Evolutionary conservation across 495 filamentous ascomycete genomes (phyloP), one percentile per base, ranked within the genome.

Genomic region (Cairneyella variabilis): DNA sequence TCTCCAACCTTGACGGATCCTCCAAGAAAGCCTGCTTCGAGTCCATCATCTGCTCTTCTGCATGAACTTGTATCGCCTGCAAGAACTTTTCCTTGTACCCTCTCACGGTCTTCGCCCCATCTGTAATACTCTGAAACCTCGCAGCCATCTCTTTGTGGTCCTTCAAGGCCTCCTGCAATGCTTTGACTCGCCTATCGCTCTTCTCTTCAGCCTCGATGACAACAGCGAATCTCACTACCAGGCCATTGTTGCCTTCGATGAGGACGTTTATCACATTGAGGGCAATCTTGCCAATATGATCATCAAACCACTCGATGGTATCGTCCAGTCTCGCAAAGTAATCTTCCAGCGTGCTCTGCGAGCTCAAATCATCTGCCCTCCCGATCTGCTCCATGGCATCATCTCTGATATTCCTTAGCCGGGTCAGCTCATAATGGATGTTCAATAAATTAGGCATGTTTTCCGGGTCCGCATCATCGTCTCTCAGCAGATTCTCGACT

Each of bases 11-110:
- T n/a, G 87, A 80, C 0, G 95, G 87, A 60, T 97, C 89, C 11
- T 78, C 84, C 30, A 90, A 64, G 65, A 99, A 97, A 26, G 82
- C 75, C 39, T 87, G 77, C 54, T 85, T 83, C 38, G 79, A 80
- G 46, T 79, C 76, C n/a, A 83, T 80, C 41, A 97, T 89, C 58
- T 93, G 84, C 22, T 74, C 77, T 57, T 86, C 76, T 3, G 84
- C 88, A 53, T 80, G 80, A 40, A 85, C 71, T 58, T 87, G 77
- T 61, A 97, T 90, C 8, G 86, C 83, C 56, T 86, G 75, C 4
- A 96, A 61, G 64, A 97, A 96, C 64, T 95, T 96, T 58, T 96
- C 87, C 68, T 97, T 97, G 69, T 99, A 99, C 0, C 91, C 93
- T 54, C 93, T 79, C n/a, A 93, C 78, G 42, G 88, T 86, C 70